Base-by-base conservation (phyloP, 805 yeast species). In the Candida easanensis region DNA sequence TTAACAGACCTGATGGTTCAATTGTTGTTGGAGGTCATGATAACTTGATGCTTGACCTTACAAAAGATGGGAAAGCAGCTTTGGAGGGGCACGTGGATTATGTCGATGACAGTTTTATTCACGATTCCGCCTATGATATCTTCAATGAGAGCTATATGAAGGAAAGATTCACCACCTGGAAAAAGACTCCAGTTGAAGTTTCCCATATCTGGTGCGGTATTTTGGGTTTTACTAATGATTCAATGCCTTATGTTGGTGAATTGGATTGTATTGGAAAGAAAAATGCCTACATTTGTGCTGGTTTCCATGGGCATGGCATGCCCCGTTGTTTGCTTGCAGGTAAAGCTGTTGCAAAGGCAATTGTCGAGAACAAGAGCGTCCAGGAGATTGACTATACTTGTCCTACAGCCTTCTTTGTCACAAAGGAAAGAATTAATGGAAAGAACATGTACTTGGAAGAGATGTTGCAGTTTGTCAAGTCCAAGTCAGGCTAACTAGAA, bases 231-330 rank as follows among this genome's bases (percentile, higher is more conserved):
- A 58, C 76, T 3, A 60, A 61, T 20, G 75, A 71, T 46, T 50
- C 44, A 4, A 41, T 64, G 23, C 78, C 79, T 3, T 63, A 65
- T 39, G 72, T 73, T 16, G 79, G 79, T 20, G 70, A 66, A 40
- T 44, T 71, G 25, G 56, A 50, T 23, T 40, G 45, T 9, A 47
- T 56, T 17, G 55, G 50, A 3, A 59, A 60, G 25, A 50, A 54
- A 32, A 57, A 63, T 41, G 58, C 63, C 15, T 72, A 52, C 45
- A 57, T 68, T n/a, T 57, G 64, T 47, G 76, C 77, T 4, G 79
- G 79, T 0, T 74, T 70, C 55, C 67, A 69, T 33, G 79, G 77
- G 2, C 78, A 74, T 53, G 79, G 79, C 18, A 72, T 74, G 77
- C 76, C 78, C 25, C 58, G 77, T 30, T 68, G 70, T 9, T 65